These are phyloP conservation scores for Fragaria ananassa DNA, from an alignment of 306 rosid species.

Conservation along the genomic window DNA sequence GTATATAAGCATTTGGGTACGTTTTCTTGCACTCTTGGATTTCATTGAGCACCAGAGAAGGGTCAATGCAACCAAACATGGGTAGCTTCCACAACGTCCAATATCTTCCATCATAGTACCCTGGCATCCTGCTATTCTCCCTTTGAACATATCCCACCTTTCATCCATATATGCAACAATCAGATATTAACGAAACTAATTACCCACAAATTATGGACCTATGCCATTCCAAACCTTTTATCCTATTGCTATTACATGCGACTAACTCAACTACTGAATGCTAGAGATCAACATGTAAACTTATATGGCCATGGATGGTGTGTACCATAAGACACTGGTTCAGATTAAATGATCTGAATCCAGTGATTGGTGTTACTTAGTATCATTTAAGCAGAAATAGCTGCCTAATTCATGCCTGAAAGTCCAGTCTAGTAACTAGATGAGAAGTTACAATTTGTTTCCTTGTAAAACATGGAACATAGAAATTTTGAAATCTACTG, in stretches of 20 bases:
- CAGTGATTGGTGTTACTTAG: not conserved
- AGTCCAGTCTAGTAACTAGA: not conserved
- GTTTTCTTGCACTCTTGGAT: slow-evolving; percentile 52
- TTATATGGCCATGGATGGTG: not conserved
- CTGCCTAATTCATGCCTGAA: not conserved
- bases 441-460: not conserved
- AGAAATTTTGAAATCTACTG: slow-evolving; percentile 1
- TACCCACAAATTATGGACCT: not conserved
- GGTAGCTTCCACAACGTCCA: slow-evolving; percentile 89
- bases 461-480: not conserved
- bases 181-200: not conserved
- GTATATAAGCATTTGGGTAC: slow-evolving; percentile 67
- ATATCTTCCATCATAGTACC: slow-evolving; percentile 86
- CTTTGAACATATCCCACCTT: slow-evolving; percentile 53
- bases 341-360: not conserved
- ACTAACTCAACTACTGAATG: not conserved
- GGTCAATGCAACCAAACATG: slow-evolving; percentile 66
- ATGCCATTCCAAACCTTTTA: not conserved
- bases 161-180: not conserved
- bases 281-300: not conserved
- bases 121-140: slow-evolving; percentile 61
- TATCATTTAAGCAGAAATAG: not conserved
- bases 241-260: not conserved
- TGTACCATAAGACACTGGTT: not conserved
- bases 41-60: slow-evolving; percentile 59